These are phyloP conservation scores for Acacia melanoxylon DNA, from an alignment of 306 rosid species.

Conservation along the genomic window DNA sequence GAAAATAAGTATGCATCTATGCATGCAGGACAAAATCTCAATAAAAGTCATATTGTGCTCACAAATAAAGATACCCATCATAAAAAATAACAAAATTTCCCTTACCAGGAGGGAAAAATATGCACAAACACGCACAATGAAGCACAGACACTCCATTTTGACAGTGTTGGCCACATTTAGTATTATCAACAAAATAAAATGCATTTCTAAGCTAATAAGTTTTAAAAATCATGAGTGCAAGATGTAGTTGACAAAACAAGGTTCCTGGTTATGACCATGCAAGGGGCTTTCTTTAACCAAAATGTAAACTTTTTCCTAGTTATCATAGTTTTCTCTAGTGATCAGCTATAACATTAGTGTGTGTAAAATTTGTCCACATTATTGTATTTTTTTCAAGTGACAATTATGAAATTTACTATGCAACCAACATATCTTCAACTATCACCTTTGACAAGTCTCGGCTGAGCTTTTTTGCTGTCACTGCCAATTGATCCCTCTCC, in stretches of 20 bases:
- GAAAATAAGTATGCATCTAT: not conserved
- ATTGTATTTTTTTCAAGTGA: not conserved
- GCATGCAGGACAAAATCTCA: conserved; percentile 7
- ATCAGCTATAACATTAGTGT: not conserved
- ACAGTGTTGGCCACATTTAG: not conserved
- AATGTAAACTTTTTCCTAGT: not conserved
- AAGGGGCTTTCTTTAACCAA: not conserved
- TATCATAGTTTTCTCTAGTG: not conserved
- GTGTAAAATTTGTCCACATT: not conserved
- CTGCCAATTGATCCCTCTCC: conserved; percentile 62
- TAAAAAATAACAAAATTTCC: not conserved
- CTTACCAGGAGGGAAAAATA: not conserved
- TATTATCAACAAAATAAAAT: not conserved
- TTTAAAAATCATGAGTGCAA: conserved; percentile 12
- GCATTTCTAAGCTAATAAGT: conserved; percentile 3
- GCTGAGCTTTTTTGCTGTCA: conserved; percentile 57
- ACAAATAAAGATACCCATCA: not conserved
- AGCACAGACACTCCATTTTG: not conserved
- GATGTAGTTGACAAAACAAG: not conserved
- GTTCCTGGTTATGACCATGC: not conserved
- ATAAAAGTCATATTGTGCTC: not conserved
- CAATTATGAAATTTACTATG: not conserved
- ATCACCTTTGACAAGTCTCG: conserved; percentile 71
- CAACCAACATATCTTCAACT: conserved; percentile 1
- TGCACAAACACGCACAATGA: not conserved